Evolutionary conservation across 192 early-diverging fungal genomes (phyloP).

Genomic region (Rhizophlyctis rosea): DNA sequence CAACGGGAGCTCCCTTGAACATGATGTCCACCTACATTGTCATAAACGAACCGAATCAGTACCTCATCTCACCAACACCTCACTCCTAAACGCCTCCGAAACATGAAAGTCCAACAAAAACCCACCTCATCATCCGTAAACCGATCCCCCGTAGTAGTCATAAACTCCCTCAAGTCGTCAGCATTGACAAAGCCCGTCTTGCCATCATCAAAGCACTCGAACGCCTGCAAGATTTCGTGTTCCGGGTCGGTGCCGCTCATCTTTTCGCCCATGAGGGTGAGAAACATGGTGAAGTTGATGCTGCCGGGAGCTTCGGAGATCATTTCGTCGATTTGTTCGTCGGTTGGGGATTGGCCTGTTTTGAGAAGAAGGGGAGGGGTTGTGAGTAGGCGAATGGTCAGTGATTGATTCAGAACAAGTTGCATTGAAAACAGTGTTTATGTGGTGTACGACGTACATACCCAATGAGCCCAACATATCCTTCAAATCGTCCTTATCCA

Average conservation of each 20-base stretch:
- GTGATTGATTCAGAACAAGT: not conserved
- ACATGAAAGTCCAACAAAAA: not conserved
- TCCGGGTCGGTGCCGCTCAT: conserved; percentile 89
- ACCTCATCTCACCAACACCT: conserved; percentile 9
- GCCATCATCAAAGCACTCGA: conserved; percentile 88
- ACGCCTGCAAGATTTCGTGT: conserved; percentile 85
- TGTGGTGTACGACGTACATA: too few species aligned
- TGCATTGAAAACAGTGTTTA: not conserved
- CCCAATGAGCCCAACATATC: conserved; percentile 83
- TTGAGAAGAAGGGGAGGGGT: conserved; percentile 1
- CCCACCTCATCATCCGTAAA: conserved; percentile 87
- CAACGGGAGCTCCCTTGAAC: conserved; percentile 85
- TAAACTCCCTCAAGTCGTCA: conserved; percentile 75
- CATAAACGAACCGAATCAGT: not conserved
- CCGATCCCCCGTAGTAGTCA: conserved; percentile 90
- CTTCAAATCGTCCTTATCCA: conserved; percentile 90
- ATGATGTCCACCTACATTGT: conserved; percentile 74
- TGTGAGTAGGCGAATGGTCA: conserved; percentile 4
- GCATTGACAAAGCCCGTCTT: conserved; percentile 77
- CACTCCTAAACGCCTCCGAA: not conserved
- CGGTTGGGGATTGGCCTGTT: conserved; percentile 66
- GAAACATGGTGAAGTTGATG: conserved; percentile 97
- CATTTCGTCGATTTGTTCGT: conserved; percentile 85
- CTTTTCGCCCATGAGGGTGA: conserved; percentile 94
- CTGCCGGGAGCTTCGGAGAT: conserved; percentile 73